Base-by-base conservation (phyloP, 768 basidiomycete genomes). In the Terana coerulea region DNA sequence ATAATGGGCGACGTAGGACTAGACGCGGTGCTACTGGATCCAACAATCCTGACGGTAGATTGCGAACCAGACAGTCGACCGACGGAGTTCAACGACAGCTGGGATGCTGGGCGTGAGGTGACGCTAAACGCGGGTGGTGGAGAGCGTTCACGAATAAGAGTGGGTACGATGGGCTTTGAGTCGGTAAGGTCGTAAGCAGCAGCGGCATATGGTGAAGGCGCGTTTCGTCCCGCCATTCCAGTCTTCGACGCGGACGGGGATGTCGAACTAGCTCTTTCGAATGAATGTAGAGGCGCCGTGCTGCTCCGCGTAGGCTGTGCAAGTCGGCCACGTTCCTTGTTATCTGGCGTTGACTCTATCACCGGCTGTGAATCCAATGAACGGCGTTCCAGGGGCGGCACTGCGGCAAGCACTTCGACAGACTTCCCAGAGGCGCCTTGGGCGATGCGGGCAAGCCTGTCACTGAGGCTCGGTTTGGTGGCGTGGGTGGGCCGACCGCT, bases 111-210 rank as follows among this genome's bases (percentile, higher is more conserved):
- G 6, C 70, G 60, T 8, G 69, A 68, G 15, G 67, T 69, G 14
- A 71, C 69, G n/a, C 63, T 59, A 49, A 71, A 71, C 11, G 68
- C 55, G 3, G 69, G 63, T 0, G 63, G 62, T 3, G 62, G 62
- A 7, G 61, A 61, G 10, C 68, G 66, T 35, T 64, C 59, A 15
- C 67, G 63, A 15, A 69, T 67, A 2, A 62, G 63, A 0, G 62
- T 67, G 0, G 68, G 69, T 30, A 63, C 60, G 47, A 69, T 67
- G 29, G 61, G 66, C 21, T 48, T 61, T 19, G 61, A 49, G 51
- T 66, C 52, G 26, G 59, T 48, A 14, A 61, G 42, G 37, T 55
- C 51, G n/a, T 57, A 54, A 5, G 56, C 59, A 25, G 59, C 60
- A 45, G 66, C 61, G 1, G 71, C 60, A 3, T 57, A 61, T 14